These are phyloP conservation scores for Calonectria pauciramosa DNA, from an alignment of 2,329 filamentous ascomycete species.

Conservation along the genomic window DNA sequence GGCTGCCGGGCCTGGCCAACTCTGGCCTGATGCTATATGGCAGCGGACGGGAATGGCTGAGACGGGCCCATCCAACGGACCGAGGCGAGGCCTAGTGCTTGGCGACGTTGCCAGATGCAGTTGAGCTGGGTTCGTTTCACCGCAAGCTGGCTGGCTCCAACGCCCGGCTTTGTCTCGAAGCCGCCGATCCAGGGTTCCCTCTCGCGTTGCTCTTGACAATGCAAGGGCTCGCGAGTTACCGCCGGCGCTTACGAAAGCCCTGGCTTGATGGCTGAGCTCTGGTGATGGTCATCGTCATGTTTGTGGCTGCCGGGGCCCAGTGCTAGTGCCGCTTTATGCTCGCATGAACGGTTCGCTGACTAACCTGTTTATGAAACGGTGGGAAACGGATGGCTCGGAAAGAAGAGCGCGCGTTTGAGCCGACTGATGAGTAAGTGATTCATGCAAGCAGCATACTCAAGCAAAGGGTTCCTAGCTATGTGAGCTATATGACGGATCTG, in stretches of 20 bases:
- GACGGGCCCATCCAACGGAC: constrained; percentile 20
- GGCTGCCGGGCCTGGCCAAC: not conserved
- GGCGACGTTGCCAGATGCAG: constrained; percentile 9
- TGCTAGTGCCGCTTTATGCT: constrained; percentile 9
- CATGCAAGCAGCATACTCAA: not conserved
- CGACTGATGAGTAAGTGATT: not conserved
- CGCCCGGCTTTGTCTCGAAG: not conserved
- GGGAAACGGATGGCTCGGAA: constrained; percentile 6
- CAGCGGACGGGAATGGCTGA: constrained; percentile 19
- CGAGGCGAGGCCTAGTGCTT: constrained; percentile 21
- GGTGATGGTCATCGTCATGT: constrained; percentile 6
- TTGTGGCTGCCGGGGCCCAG: not conserved
- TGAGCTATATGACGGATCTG: not conserved
- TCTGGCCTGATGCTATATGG: not conserved
- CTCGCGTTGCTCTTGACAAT: constrained; percentile 30
- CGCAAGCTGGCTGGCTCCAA: not conserved
- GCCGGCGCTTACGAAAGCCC: constrained; percentile 21
- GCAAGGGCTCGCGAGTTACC: constrained; percentile 17
- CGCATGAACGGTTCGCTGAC: constrained; percentile 4
- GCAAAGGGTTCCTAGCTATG: not conserved
- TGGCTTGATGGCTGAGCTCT: constrained; percentile 9
- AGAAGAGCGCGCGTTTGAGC: constrained; percentile 3
- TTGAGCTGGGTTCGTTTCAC: constrained; percentile 26
- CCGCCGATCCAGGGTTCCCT: not conserved
- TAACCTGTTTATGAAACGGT: constrained; percentile 7